Evolutionary conservation across 176 grass and related monocot genomes (phyloP).

Genomic region (Hordeum marinum): DNA sequence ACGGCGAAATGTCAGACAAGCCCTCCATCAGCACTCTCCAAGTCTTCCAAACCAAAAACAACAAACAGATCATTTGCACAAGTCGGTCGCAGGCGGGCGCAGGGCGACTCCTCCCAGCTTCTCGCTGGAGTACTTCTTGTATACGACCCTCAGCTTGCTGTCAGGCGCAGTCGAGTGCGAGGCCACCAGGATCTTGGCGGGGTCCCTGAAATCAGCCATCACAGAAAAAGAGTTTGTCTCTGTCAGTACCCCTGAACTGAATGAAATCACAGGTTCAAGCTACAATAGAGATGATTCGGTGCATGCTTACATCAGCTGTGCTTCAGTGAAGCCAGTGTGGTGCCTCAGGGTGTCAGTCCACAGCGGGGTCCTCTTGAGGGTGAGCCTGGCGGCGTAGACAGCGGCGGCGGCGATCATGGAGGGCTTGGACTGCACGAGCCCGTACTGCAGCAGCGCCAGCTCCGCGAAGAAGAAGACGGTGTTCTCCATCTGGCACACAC

Average conservation of each 20-base stretch:
- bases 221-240: neutral
- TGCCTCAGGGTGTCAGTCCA: constrained; percentile 85
- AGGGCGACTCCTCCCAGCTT: constrained; percentile 61
- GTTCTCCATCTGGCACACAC: constrained; percentile 63
- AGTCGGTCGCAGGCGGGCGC: constrained; percentile 37
- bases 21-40: constrained; percentile 33
- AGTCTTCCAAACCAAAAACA: neutral
- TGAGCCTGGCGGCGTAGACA: constrained; percentile 78
- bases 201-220: constrained; percentile 35
- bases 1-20: constrained; percentile 35
- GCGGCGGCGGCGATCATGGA: constrained; percentile 79
- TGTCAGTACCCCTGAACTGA: neutral
- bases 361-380: constrained; percentile 61
- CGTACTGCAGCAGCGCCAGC: constrained; percentile 73
- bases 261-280: neutral
- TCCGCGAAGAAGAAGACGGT: constrained; percentile 95
- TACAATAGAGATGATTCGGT: neutral
- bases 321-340: constrained; percentile 67
- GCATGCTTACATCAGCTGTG: constrained; percentile 61
- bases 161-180: constrained; percentile 47
- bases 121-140: constrained; percentile 77
- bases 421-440: constrained; percentile 42
- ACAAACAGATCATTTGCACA: constrained; percentile 28
- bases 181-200: constrained; percentile 47
- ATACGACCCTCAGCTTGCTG: constrained; percentile 64